A percentile compares a stretch with the other conserved stretches of the same genome.
Evolutionary conservation across 306 rosid genomes (phyloP).

Genomic region (Gillenia trifoliata): DNA sequence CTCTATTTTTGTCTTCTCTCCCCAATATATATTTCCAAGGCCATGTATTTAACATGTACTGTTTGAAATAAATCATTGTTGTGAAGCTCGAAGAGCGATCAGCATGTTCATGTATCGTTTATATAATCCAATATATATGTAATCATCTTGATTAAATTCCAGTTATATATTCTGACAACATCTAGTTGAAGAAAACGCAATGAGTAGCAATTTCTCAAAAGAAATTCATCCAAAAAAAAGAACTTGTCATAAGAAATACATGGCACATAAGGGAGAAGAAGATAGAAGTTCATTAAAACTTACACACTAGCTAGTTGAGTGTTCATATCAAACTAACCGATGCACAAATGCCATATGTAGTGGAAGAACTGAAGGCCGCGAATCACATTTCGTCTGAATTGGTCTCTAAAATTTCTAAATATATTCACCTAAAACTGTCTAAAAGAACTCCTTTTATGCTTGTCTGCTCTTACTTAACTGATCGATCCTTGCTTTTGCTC

Average conservation of each 20-base stretch:
- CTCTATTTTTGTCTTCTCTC: background rate
- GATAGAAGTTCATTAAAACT: background rate
- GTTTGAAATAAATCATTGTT: background rate
- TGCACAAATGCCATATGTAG: background rate
- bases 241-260: background rate
- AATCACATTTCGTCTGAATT: background rate
- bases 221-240: background rate
- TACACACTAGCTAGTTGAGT: background rate
- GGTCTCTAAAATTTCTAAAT: background rate
- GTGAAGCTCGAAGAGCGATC: conserved; percentile 28
- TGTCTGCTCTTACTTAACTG: conserved; percentile 23
- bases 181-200: background rate
- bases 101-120: conserved; percentile 18
- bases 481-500: conserved; percentile 42
- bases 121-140: background rate
- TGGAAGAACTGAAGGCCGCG: background rate
- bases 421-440: background rate
- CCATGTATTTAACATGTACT: background rate
- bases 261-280: background rate
- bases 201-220: background rate
- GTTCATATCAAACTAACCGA: background rate
- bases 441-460: background rate
- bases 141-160: background rate
- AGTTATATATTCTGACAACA: too few species aligned
- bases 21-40: background rate